Conservation (phyloP, 805 yeast genomes). For the Candida saitoana region DNA sequence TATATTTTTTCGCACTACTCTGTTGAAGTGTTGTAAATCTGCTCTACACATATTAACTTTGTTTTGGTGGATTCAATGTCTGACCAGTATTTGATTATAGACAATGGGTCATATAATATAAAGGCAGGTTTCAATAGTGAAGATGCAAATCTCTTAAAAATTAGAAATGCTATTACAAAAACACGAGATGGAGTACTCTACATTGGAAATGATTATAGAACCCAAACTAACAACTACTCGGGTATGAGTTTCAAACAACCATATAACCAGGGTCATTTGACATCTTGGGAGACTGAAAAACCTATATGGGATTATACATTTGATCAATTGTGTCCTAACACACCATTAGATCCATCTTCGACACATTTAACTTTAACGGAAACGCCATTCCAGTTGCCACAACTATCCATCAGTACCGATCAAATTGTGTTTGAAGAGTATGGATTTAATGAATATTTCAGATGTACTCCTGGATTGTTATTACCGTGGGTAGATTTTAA, state of each 20-base stretch:
- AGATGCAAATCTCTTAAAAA: conserved; percentile 36
- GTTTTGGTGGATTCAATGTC: conserved; percentile 6
- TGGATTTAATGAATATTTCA: conserved; percentile 66
- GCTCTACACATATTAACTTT: too few relatives aligned
- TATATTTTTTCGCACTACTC: not conserved
- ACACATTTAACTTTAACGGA: conserved; percentile 71
- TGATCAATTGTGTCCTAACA: conserved; percentile 17
- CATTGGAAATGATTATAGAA: conserved; percentile 64
- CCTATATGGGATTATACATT: conserved; percentile 86
- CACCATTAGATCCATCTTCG: conserved; percentile 15
- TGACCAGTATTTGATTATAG: conserved; percentile 53
- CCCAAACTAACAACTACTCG: conserved; percentile 64
- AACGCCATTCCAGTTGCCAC: conserved; percentile 76
- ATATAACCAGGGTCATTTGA: conserved; percentile 80
- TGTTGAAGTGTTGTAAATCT: not conserved
- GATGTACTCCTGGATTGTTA: conserved; percentile 59
- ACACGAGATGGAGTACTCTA: conserved; percentile 72
- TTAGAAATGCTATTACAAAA: conserved; percentile 68
- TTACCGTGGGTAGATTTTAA: conserved; percentile 18
- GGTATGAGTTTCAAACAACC: conserved; percentile 77
- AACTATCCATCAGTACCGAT: conserved; percentile 77
- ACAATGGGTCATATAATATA: conserved; percentile 84
- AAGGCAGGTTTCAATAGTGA: conserved; percentile 42
- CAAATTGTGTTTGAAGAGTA: conserved; percentile 93
- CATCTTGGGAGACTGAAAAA: conserved; percentile 87